Conservation (phyloP, 2,329 filamentous ascomycete genomes). For the Hymenoscyphus fraxineus region DNA sequence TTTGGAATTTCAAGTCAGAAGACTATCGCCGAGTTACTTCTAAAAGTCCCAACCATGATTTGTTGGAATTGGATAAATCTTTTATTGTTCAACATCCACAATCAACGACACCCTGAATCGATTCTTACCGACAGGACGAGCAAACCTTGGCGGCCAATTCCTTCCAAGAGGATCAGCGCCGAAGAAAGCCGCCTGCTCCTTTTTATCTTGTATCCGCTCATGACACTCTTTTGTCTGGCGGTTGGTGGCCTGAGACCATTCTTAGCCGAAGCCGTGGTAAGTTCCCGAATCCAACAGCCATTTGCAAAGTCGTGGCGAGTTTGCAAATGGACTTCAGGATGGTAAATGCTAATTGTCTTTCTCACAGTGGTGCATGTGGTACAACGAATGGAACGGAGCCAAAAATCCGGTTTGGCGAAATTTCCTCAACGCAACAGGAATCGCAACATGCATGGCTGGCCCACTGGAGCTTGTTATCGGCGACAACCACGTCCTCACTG, state of each 20-base stretch:
- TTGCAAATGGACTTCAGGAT: not conserved
- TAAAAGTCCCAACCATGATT: no score
- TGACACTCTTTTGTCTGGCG: not conserved
- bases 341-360: not conserved
- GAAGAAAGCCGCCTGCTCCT: not conserved
- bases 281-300: not conserved
- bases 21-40: no score
- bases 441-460: not conserved
- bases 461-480: slow-evolving; percentile 1
- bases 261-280: not conserved
- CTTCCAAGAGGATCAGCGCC: no score
- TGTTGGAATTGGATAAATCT: no score
- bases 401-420: not conserved
- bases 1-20: no score
- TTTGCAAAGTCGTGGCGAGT: not conserved
- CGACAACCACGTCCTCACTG: not conserved
- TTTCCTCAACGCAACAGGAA: not conserved
- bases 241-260: slow-evolving; percentile 1
- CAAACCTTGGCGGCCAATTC: no score
- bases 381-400: slow-evolving; percentile 1
- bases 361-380: not conserved
- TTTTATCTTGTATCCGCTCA: not conserved
- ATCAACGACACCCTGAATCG: no score
- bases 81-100: no score
- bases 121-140: no score